Percentiles rank a stretch among this genome's conserved stretches.
phyloP scores from a whole-genome alignment of 371 early-diverging fungal species.

The Smittium culicis region DNA sequence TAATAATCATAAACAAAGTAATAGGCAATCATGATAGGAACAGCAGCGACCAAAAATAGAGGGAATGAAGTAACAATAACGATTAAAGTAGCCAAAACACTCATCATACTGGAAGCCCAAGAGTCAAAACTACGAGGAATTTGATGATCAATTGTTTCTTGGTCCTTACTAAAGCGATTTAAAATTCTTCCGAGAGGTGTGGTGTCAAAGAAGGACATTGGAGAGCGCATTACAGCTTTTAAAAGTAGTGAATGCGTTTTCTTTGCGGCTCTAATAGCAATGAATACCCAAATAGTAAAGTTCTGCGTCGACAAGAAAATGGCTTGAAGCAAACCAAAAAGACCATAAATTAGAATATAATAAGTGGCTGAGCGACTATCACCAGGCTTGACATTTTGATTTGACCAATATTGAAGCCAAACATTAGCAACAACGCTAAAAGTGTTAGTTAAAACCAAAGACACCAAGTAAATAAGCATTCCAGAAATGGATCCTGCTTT shows the following conservation, averaged over 20 bases:
- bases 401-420: slow-evolving; percentile 64
- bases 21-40: slow-evolving; percentile 29
- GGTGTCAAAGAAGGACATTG: slow-evolving; percentile 80
- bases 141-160: slow-evolving; percentile 65
- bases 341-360: slow-evolving; percentile 66
- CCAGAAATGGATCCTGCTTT: slow-evolving; percentile 54
- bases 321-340: slow-evolving; percentile 52
- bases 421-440: slow-evolving; percentile 41
- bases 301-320: slow-evolving; percentile 53
- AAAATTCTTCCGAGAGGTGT: slow-evolving; percentile 79
- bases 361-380: slow-evolving; percentile 23
- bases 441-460: slow-evolving; percentile 16
- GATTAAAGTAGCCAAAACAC: slow-evolving; percentile 13
- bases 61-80: slow-evolving; percentile 28
- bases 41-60: slow-evolving; percentile 40
- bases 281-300: slow-evolving; percentile 61
- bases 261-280: slow-evolving; percentile 60
- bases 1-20: slow-evolving; percentile 43
- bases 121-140: slow-evolving; percentile 35
- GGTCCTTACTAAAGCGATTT: slow-evolving; percentile 78
- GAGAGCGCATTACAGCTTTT: slow-evolving; percentile 41
- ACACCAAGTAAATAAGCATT: slow-evolving; percentile 15
- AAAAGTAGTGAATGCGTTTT: slow-evolving; percentile 35
- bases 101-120: slow-evolving; percentile 28
- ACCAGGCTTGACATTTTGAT: slow-evolving; percentile 22